Percentiles rank a stretch among this genome's conserved stretches.
Evolutionary conservation across 306 rosid species (phyloP).

Genomic region (Prunus armeniaca): DNA sequence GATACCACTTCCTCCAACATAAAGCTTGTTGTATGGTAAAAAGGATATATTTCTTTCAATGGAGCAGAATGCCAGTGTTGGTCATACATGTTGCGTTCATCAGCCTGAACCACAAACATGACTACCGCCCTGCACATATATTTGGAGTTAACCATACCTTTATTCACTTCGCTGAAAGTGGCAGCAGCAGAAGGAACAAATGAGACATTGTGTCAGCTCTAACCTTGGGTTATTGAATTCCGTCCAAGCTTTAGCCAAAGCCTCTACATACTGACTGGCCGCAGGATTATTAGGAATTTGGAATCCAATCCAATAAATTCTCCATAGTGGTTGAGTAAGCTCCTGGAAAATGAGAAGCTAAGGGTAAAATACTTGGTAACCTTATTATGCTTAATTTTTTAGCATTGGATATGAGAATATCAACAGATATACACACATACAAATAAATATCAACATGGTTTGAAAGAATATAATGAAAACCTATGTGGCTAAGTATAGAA

Average conservation of each 20-base stretch:
- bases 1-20: not conserved
- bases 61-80: slow-evolving; percentile 63
- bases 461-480: not conserved
- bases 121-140: slow-evolving; percentile 59
- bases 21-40: slow-evolving; percentile 15
- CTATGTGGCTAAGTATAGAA: not conserved
- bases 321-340: slow-evolving; percentile 60
- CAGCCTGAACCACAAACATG: slow-evolving; percentile 77
- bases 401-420: not conserved
- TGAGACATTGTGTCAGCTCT: slow-evolving; percentile 22
- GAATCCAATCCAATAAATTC: slow-evolving; percentile 65
- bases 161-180: slow-evolving; percentile 18
- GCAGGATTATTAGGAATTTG: slow-evolving; percentile 56
- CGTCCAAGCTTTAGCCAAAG: slow-evolving; percentile 85
- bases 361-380: slow-evolving; percentile 12
- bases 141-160: slow-evolving; percentile 7
- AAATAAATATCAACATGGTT: not conserved
- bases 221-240: slow-evolving; percentile 79
- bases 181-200: slow-evolving; percentile 17
- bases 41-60: slow-evolving; percentile 89
- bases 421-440: not conserved
- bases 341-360: slow-evolving; percentile 50
- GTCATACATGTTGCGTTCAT: slow-evolving; percentile 93
- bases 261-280: slow-evolving; percentile 46
- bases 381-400: not conserved